phyloP scores from a whole-genome alignment of 1,284 basidiomycete species.

The Pyrrhoderma noxium region DNA sequence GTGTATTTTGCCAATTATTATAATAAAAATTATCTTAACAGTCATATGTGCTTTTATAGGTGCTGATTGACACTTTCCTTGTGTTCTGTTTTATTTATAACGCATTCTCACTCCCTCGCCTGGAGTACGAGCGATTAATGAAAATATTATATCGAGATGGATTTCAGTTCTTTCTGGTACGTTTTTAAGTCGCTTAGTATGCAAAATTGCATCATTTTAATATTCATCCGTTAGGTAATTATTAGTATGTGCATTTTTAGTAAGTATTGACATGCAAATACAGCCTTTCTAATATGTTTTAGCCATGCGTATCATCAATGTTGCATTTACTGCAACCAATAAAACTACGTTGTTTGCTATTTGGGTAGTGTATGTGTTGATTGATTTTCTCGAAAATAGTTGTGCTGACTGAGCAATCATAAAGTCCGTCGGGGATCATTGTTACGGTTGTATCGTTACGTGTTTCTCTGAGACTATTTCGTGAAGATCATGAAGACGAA shows the following conservation, averaged over 20 bases:
- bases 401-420: too few species aligned
- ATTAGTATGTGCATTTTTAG: not conserved
- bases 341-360: too few species aligned
- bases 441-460: too few species aligned
- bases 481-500: too few species aligned
- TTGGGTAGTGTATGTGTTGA: too few species aligned
- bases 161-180: constrained; percentile 11
- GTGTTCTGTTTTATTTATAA: constrained; percentile 11
- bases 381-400: too few species aligned
- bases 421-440: too few species aligned
- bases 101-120: constrained; percentile 7
- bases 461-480: too few species aligned
- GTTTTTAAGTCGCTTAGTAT: not conserved
- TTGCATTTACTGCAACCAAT: constrained; percentile 3
- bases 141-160: constrained; percentile 11
- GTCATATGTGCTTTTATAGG: constrained; percentile 2
- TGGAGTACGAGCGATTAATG: not conserved
- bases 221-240: not conserved
- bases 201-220: not conserved
- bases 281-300: not conserved
- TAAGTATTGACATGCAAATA: too few species aligned
- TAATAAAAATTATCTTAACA: too few species aligned
- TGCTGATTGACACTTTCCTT: constrained; percentile 3
- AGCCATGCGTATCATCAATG: constrained; percentile 12
- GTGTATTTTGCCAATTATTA: too few species aligned